Base-by-base conservation (phyloP, 371 early-diverging fungal genomes). In the Coemansia sp. region DNA sequence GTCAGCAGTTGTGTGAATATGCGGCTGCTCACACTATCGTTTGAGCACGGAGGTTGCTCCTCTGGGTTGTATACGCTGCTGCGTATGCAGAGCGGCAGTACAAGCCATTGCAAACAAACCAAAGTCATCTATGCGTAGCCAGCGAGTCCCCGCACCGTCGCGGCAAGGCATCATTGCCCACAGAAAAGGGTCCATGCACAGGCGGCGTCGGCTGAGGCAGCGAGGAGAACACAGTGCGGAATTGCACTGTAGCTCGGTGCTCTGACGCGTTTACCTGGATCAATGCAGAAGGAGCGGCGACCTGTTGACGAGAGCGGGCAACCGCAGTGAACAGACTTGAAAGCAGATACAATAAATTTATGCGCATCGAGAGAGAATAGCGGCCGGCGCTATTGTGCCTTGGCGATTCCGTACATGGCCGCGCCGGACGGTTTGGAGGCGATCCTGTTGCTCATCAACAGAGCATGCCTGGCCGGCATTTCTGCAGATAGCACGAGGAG, bases 331-430 rank as follows among this genome's bases (percentile, higher is more conserved):
- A 30, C 26, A 39, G 35, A 38, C 16, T 38, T 38, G 45, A 51
- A 63, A 63, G 38, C 50, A 41, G 64, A 40, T 5, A 63, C 57
- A 63, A 57, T 57, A 57, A 57, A 63, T 57, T 26, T 51, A 57
- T 63, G 57, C 47, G 57, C 45, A 63, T 16, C 20, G 30, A 36
- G 33, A 33, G 39, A 42, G 40, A 40, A 63, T 40, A 39, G 49
- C 34, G 52, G 5, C 16, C 5, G 31, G 20, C 31, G 34, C 40
- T 57, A 57, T 63, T 63, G 50, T 63, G 39, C 20, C 10, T 30
- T 48, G 39, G 59, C 59, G 36, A 47, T 58, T 58, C 48, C 16
- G 47, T 39, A 49, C 20, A 48, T 58, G 38, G 10, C 10, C 26
- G 36, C 8, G 49, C n/a, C 5, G 48, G 38, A 58, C 36, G 49